Conservation (phyloP, 306 rosid genomes). For the Begonia peltatifolia region DNA sequence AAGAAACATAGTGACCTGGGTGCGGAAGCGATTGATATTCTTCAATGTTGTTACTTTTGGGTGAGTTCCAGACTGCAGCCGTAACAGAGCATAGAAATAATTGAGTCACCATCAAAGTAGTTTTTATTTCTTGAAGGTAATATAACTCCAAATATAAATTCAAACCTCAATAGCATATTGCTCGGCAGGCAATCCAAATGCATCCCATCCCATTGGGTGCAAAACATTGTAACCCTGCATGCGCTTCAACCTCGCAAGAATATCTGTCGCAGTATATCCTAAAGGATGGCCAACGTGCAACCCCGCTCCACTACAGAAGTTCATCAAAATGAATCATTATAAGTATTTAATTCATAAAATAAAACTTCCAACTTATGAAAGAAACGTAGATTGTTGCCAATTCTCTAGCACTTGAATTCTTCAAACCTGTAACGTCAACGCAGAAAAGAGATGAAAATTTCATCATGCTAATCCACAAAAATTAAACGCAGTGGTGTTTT, state of each 20-base stretch:
- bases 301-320: slow-evolving; percentile 71
- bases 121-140: slow-evolving; percentile 2
- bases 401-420: no score
- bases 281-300: slow-evolving; percentile 95
- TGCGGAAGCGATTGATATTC: slow-evolving; percentile 73
- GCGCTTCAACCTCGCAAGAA: slow-evolving; percentile 81
- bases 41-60: slow-evolving; percentile 71
- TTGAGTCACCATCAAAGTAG: background rate
- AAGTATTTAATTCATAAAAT: no score
- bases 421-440: no score
- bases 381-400: no score
- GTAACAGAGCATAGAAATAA: slow-evolving; percentile 6
- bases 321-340: slow-evolving; percentile 2
- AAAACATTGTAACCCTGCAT: slow-evolving; percentile 83
- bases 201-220: slow-evolving; percentile 99
- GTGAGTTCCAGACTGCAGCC: slow-evolving; percentile 88
- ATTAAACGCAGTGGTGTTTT: no score
- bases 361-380: background rate
- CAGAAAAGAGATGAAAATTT: no score
- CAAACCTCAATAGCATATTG: slow-evolving; percentile 88
- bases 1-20: slow-evolving; percentile 47
- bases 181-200: slow-evolving; percentile 98
- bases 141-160: slow-evolving; percentile 11
- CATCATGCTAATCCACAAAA: no score
- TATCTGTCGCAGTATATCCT: slow-evolving; percentile 88